Conservation (phyloP, 768 basidiomycete species). For the Mrakia gelida region DNA sequence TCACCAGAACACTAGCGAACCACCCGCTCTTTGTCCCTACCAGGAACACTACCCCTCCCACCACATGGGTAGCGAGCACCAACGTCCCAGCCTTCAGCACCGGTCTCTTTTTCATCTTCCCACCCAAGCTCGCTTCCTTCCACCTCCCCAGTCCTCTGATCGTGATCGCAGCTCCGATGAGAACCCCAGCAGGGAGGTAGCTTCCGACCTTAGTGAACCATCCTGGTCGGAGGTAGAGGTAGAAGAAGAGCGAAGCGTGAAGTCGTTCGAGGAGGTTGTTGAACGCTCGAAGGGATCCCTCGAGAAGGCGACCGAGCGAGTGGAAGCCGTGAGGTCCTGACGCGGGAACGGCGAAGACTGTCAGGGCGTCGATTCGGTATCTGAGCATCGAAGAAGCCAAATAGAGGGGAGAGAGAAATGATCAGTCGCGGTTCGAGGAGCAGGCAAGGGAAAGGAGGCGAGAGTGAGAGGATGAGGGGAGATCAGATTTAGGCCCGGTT, state of each 20-base stretch:
- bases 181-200: slow-evolving; percentile 80
- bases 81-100: slow-evolving; percentile 30
- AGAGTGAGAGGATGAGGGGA: background rate
- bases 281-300: slow-evolving; percentile 80
- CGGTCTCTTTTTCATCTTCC: slow-evolving; percentile 45
- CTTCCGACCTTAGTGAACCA: slow-evolving; percentile 83
- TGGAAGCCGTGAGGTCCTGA: slow-evolving; percentile 92
- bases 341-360: slow-evolving; percentile 80
- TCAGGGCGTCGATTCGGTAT: slow-evolving; percentile 91
- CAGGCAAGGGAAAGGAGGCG: background rate
- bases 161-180: slow-evolving; percentile 80
- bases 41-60: slow-evolving; percentile 10
- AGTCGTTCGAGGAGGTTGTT: slow-evolving; percentile 94
- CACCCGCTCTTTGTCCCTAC: slow-evolving; percentile 24
- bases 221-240: slow-evolving; percentile 62
- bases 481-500: slow-evolving; percentile 3
- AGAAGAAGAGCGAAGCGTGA: slow-evolving; percentile 98
- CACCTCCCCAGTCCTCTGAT: slow-evolving; percentile 71
- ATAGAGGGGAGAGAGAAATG: background rate
- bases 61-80: slow-evolving; percentile 26
- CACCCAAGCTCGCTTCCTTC: slow-evolving; percentile 40
- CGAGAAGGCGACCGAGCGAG: slow-evolving; percentile 77
- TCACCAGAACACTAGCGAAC: slow-evolving; percentile 20
- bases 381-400: too few species aligned
- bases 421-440: background rate